Conservation (phyloP, 257 asterid species). For the Lithospermum erythrorhizon region DNA sequence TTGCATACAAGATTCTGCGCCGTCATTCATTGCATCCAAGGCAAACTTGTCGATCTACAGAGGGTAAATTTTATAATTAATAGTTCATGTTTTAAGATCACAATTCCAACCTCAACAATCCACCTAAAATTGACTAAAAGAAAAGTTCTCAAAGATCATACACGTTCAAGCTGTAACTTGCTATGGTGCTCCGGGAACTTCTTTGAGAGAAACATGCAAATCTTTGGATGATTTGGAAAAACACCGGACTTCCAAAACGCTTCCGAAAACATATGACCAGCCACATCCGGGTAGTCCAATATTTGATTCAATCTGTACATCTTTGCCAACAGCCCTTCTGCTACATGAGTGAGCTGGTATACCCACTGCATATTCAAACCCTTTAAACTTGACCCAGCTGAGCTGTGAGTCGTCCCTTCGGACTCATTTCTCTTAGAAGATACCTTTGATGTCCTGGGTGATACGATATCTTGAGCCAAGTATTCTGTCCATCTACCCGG, state of each 20-base stretch:
- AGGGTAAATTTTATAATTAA: constrained; percentile 9
- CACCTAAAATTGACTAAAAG: constrained; percentile 4
- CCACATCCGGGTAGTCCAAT: constrained; percentile 85
- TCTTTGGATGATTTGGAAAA: constrained; percentile 84
- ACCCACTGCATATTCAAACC: constrained; percentile 98
- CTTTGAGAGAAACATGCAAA: constrained; percentile 74
- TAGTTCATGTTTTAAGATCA: constrained; percentile 10
- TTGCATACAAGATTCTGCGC: constrained; percentile 80
- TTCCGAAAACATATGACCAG: constrained; percentile 69
- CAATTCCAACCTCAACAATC: constrained; percentile 2
- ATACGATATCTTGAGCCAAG: constrained; percentile 59
- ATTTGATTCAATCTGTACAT: constrained; percentile 89
- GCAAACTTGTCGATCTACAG: constrained; percentile 83
- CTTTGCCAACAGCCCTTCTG: constrained; percentile 96
- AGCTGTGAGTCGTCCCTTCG: constrained; percentile 41
- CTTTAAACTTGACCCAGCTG: constrained; percentile 49
- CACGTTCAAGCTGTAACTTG: constrained; percentile 95
- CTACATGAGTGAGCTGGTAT: constrained; percentile 90
- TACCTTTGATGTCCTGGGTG: constrained; percentile 23
- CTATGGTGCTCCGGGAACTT: constrained; percentile 97
- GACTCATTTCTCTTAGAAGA: constrained; percentile 37
- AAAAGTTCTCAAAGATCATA: constrained; percentile 20
- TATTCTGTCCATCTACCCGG: constrained; percentile 92
- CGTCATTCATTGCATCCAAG: constrained; percentile 73
- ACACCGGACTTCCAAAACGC: constrained; percentile 95